Base-by-base conservation (phyloP, 306 rosid species). In the Pterocarpus santalinus region DNA sequence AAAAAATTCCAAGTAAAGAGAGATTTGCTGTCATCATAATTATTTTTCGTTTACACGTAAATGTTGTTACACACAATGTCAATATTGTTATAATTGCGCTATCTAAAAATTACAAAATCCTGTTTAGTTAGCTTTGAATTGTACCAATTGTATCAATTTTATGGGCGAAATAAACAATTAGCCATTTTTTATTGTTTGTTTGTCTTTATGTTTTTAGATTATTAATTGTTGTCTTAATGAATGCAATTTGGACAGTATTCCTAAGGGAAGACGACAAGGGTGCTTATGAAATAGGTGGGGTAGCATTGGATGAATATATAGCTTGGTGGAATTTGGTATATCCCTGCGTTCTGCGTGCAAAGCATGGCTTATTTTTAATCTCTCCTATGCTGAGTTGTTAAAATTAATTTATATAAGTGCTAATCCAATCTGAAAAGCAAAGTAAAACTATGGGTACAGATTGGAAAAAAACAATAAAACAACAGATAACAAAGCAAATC, bases 391-490 rank as follows among this genome's bases (percentile, higher is more conserved):
- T 4, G 39, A 6, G 34, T 30, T 75, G 57, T 41, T 41, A 12
- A 1, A 12, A 32, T 43, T 61, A 43, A 44, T 47, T 47, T 9
- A 47, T 47, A 12, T 13, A 36, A 38, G 14, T 1, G 63, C 0
- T 0, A 58, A 57, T 22, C 66, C 1, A 41, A 28, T 38, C 2
- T 74, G 0, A 41, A 44, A 53, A 63, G 8, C 17, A 34, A 16
- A 73, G 6, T 8, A 81, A 81, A 81, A 82, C 77, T 64, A 75
- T 35, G 71, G 77, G 65, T 55, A 63, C 13, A 9, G 53, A 13
- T 47, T 12, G 53, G 53, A 10, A 47, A 47, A 12, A 47, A 47
- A 47, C 53, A 47, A 47, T 5, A 47, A 2, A 8, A 11, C 53
- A n/a, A 47, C 53, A 4, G 53, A 47, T 47, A 12, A 47, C 53